Evolutionary conservation across 768 basidiomycete genomes (phyloP).

Genomic region (Amyloporia xantha): DNA sequence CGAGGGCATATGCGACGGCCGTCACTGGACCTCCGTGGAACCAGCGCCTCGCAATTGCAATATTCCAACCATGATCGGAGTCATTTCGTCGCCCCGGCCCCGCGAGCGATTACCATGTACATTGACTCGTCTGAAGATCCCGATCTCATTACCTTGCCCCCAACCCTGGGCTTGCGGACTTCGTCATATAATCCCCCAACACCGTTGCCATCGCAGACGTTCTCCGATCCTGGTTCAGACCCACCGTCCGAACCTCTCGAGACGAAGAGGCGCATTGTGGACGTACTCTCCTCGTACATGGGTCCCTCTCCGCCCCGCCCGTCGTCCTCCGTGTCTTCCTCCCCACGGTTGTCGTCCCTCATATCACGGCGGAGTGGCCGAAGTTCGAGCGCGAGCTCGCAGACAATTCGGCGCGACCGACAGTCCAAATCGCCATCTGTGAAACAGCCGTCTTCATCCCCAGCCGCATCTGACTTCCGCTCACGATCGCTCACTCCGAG

Average conservation of each 20-base stretch:
- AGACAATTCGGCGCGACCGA: conserved; percentile 8
- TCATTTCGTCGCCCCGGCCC: conserved; percentile 57
- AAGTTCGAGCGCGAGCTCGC: conserved; percentile 11
- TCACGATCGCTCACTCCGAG: conserved; percentile 27
- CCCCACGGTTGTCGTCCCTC: conserved; percentile 7
- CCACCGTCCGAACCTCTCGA: neutral
- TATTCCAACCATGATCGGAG: conserved; percentile 46
- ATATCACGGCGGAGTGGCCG: conserved; percentile 11
- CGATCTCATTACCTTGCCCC: conserved; percentile 52
- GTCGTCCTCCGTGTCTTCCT: conserved; percentile 7
- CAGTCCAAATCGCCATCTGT: conserved; percentile 15
- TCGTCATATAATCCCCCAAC: conserved; percentile 14
- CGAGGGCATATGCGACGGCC: conserved; percentile 14
- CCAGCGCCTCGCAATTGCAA: conserved; percentile 36
- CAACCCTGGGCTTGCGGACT: conserved; percentile 59
- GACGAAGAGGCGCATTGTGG: conserved; percentile 11
- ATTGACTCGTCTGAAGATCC: conserved; percentile 51
- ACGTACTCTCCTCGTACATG: conserved; percentile 22
- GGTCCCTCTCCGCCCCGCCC: conserved; percentile 8
- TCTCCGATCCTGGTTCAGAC: neutral
- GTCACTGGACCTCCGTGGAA: conserved; percentile 17
- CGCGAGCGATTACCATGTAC: conserved; percentile 71
- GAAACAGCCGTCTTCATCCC: conserved; percentile 7
- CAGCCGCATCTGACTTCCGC: conserved; percentile 7
- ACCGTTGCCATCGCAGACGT: conserved; percentile 10